Conservation (phyloP, 1,284 basidiomycete species). For the Thecaphora frezii region DNA sequence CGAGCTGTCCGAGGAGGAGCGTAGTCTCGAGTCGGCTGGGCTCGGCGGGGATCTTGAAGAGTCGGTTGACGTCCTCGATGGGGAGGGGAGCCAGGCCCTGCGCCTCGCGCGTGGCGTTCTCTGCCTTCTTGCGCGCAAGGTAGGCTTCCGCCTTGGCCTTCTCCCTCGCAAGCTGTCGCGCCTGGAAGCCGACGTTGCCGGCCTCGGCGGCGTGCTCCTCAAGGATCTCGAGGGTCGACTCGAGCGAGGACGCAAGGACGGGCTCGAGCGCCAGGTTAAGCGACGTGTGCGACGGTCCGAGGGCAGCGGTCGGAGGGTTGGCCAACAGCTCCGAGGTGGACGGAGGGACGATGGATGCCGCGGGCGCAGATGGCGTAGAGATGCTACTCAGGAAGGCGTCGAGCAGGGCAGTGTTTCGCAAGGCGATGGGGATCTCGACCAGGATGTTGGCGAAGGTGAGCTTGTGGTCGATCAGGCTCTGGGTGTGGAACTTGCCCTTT, state of each 20-base stretch:
- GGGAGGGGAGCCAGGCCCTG: slow-evolving; percentile 82
- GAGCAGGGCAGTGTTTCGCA: slow-evolving; percentile 83
- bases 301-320: slow-evolving; percentile 47
- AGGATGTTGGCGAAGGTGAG: slow-evolving; percentile 88
- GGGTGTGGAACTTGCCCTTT: slow-evolving; percentile 80
- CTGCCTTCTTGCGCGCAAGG: slow-evolving; percentile 67
- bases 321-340: slow-evolving; percentile 40
- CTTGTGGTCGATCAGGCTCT: slow-evolving; percentile 77
- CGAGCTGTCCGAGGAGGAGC: slow-evolving; percentile 61
- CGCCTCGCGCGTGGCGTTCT: slow-evolving; percentile 78
- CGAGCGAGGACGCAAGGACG: slow-evolving; percentile 55
- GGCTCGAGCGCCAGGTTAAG: slow-evolving; percentile 56
- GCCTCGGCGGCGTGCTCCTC: slow-evolving; percentile 55
- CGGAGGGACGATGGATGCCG: slow-evolving; percentile 51
- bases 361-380: slow-evolving; percentile 61
- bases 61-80: slow-evolving; percentile 49
- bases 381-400: slow-evolving; percentile 80
- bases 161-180: slow-evolving; percentile 87
- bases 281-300: slow-evolving; percentile 47
- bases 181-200: slow-evolving; percentile 85
- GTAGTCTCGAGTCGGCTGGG: slow-evolving; percentile 87
- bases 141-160: slow-evolving; percentile 76
- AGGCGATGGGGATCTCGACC: slow-evolving; percentile 82
- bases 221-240: slow-evolving; percentile 55
- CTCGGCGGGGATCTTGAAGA: slow-evolving; percentile 83